phyloP scores from a whole-genome alignment of 2,329 filamentous ascomycete species.

The Pyrenophora seminiperda region DNA sequence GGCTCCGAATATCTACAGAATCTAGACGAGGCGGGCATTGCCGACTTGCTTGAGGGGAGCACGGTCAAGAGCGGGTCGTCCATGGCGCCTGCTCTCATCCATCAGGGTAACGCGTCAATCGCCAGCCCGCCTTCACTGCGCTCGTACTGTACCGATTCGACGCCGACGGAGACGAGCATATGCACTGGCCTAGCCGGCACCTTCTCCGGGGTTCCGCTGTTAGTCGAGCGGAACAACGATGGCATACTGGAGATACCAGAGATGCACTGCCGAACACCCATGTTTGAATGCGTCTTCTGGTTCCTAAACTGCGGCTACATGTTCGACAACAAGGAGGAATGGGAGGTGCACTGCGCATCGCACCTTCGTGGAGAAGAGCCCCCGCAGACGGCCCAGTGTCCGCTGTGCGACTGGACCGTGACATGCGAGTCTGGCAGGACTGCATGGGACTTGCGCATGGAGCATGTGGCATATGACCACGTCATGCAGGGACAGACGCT shows the following conservation, averaged over 20 bases:
- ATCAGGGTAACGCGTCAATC: conserved; percentile 31
- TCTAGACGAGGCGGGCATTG: conserved; percentile 15
- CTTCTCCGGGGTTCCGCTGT: conserved; percentile 27
- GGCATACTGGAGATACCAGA: conserved; percentile 33
- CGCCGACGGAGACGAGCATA: conserved; percentile 35
- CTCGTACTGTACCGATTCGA: conserved; percentile 31
- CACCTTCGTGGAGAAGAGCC: conserved; percentile 44
- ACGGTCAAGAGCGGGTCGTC: conserved; percentile 28
- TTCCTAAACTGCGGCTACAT: conserved; percentile 40
- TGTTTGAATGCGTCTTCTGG: conserved; percentile 43
- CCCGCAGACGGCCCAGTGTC: conserved; percentile 37
- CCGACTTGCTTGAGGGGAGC: conserved; percentile 20
- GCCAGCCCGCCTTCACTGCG: conserved; percentile 31
- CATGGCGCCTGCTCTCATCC: conserved; percentile 41
- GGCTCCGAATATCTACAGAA: conserved; percentile 13
- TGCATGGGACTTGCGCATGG: conserved; percentile 36
- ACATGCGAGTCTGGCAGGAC: conserved; percentile 19
- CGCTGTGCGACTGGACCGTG: conserved; percentile 38
- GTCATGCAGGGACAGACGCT: conserved; percentile 32
- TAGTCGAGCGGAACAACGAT: conserved; percentile 31
- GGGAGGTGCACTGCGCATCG: conserved; percentile 38
- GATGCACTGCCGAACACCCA: conserved; percentile 12
- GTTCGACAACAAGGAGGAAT: conserved; percentile 29
- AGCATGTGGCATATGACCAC: conserved; percentile 36
- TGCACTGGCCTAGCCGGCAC: conserved; percentile 32